phyloP scores from a whole-genome alignment of 345 rosid genomes.

The Lepidium didymum region DNA sequence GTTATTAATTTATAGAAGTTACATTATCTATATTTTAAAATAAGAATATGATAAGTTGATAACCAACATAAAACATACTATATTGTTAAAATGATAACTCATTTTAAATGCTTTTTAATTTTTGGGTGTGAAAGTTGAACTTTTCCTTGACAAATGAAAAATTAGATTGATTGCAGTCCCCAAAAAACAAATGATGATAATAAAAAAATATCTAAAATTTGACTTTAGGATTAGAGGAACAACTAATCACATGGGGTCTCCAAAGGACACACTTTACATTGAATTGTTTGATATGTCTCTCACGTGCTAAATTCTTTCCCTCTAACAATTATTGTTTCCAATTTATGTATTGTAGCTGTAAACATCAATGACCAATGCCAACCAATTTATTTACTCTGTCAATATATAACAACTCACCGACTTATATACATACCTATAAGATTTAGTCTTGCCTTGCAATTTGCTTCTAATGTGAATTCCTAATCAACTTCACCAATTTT shows the following conservation, averaged over 20 bases:
- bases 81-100: no score
- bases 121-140: not conserved
- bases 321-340: conserved; percentile 2
- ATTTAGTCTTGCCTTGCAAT: conserved; percentile 20
- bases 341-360: conserved; percentile 22
- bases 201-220: not conserved
- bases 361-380: conserved; percentile 30
- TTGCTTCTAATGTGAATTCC: conserved; percentile 12
- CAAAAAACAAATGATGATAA: not conserved
- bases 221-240: conserved; percentile 13
- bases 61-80: no score
- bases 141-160: not conserved
- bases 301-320: not conserved
- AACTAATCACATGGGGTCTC: conserved; percentile 25
- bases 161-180: not conserved
- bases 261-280: conserved; percentile 15
- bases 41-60: no score
- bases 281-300: not conserved
- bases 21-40: no score
- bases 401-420: conserved; percentile 20
- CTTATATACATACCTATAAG: not conserved
- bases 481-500: not conserved
- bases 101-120: not conserved
- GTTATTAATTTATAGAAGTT: no score
- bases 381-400: conserved; percentile 21